Evolutionary conservation across 176 grass and related monocot genomes (phyloP).

Genomic region (Carex myosuroides): DNA sequence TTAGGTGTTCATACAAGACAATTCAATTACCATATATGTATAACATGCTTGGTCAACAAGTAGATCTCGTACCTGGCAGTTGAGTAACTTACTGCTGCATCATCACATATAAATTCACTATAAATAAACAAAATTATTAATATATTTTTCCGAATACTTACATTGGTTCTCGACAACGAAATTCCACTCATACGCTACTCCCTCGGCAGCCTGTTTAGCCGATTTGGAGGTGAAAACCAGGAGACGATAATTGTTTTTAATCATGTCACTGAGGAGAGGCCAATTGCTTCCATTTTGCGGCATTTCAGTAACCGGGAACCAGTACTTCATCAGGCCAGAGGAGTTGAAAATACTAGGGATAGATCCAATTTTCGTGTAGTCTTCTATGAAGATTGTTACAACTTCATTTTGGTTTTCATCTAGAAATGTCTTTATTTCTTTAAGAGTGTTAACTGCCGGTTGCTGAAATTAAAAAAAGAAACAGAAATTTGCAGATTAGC

Average conservation of each 20-base stretch:
- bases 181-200: constrained; percentile 46
- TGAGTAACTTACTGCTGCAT: neutral
- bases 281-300: constrained; percentile 41
- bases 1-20: neutral
- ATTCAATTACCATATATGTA: neutral
- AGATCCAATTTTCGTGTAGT: constrained; percentile 39
- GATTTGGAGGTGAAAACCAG: constrained; percentile 71
- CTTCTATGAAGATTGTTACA: constrained; percentile 72
- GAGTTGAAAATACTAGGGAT: constrained; percentile 34
- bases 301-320: constrained; percentile 48
- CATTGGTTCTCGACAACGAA: constrained; percentile 74
- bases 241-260: constrained; percentile 40
- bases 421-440: constrained; percentile 57
- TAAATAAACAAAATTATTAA: constrained; percentile 10
- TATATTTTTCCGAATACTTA: neutral
- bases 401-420: constrained; percentile 52
- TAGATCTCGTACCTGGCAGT: neutral
- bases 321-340: constrained; percentile 43
- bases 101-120: neutral
- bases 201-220: constrained; percentile 44
- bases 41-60: neutral
- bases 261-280: constrained; percentile 71
- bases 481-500: constrained; percentile 1
- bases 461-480: constrained; percentile 25
- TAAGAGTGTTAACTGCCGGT: constrained; percentile 37